phyloP scores from a whole-genome alignment of 441 rosid genomes.

The Euphorbia celastroides region DNA sequence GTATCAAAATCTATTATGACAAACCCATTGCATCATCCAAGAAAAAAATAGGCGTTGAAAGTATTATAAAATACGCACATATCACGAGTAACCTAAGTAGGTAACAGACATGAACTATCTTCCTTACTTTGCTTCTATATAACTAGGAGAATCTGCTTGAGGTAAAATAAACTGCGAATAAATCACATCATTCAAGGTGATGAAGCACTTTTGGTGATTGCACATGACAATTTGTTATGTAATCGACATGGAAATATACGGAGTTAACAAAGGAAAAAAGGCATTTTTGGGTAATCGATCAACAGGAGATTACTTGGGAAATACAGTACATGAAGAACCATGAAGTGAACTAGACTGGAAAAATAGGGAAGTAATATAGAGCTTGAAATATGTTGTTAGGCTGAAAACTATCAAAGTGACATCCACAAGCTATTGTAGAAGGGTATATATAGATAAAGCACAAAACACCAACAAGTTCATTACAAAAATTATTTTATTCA shows the following conservation, averaged over 20 bases:
- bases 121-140: background rate
- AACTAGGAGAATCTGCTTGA: background rate
- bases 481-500: constrained; percentile 9
- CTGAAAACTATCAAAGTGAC: background rate
- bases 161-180: background rate
- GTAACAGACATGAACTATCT: background rate
- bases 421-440: background rate
- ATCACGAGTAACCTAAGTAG: background rate
- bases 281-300: background rate
- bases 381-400: background rate
- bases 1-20: background rate
- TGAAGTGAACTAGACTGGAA: background rate
- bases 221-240: background rate
- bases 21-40: background rate
- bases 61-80: background rate
- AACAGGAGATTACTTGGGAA: background rate
- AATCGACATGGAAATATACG: background rate
- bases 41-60: background rate
- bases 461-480: background rate
- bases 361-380: background rate
- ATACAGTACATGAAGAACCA: background rate
- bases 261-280: background rate
- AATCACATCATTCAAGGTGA: background rate
- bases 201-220: background rate
- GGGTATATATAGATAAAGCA: background rate